Evolutionary conservation across 345 rosid genomes (phyloP).

Genomic region (Camelina neglecta): DNA sequence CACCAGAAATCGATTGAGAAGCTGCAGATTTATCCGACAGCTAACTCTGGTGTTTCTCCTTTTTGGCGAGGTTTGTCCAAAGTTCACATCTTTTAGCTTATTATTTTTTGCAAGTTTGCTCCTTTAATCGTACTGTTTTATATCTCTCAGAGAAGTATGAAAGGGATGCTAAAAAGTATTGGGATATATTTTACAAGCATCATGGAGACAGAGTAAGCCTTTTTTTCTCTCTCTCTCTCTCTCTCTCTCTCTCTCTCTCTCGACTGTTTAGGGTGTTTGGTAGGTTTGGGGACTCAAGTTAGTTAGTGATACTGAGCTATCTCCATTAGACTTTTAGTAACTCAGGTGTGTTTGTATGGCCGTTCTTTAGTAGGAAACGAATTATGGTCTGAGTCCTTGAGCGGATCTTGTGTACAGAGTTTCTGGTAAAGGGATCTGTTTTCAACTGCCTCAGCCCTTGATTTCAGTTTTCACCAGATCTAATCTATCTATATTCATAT

Average conservation of each 20-base stretch:
- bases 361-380: neutral
- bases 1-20: conserved; percentile 47
- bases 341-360: neutral
- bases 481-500: neutral
- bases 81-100: conserved; percentile 2
- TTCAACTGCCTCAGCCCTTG: neutral
- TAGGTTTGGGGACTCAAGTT: conserved; percentile 12
- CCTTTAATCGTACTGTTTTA: conserved; percentile 9
- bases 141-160: conserved; percentile 74
- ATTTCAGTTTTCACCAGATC: neutral
- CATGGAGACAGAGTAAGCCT: conserved; percentile 73
- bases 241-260: neutral
- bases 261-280: conserved; percentile 1
- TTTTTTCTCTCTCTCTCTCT: neutral
- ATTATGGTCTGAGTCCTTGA: neutral
- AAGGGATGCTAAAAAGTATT: conserved; percentile 82
- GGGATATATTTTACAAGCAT: conserved; percentile 88
- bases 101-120: neutral
- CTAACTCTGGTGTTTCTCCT: conserved; percentile 61
- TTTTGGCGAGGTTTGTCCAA: conserved; percentile 72
- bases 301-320: neutral
- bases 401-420: neutral
- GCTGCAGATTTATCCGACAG: conserved; percentile 71
- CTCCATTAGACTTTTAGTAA: conserved; percentile 5
- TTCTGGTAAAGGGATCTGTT: neutral